These are phyloP conservation scores for Phialocephala subalpina DNA, from an alignment of 2,329 filamentous ascomycete genomes.

Conservation along the genomic window DNA sequence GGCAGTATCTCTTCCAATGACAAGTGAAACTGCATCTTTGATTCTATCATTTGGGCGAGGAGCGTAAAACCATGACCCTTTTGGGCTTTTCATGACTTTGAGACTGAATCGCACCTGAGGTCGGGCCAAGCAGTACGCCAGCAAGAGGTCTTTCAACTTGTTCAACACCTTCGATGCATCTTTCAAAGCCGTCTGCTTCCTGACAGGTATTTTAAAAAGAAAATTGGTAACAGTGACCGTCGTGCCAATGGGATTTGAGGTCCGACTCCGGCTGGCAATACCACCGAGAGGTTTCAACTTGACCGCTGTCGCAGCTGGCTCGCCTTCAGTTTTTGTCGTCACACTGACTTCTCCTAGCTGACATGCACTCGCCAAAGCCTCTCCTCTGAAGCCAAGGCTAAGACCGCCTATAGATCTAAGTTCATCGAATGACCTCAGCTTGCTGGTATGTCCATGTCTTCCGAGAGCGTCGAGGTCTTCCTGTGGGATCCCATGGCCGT, in stretches of 20 bases:
- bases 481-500: conserved; percentile 73
- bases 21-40: conserved; percentile 66
- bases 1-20: conserved; percentile 65
- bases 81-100: conserved; percentile 61
- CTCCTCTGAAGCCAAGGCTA: conserved; percentile 79
- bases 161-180: conserved; percentile 62
- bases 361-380: conserved; percentile 73
- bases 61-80: conserved; percentile 67
- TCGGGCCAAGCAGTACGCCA: conserved; percentile 71
- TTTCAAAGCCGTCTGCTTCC: conserved; percentile 65
- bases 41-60: conserved; percentile 58
- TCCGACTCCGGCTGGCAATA: conserved; percentile 46
- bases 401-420: conserved; percentile 61
- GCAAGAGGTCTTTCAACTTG: conserved; percentile 66
- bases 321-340: conserved; percentile 68
- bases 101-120: conserved; percentile 68
- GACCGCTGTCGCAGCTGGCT: conserved; percentile 63
- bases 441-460: conserved; percentile 77
- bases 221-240: conserved; percentile 68
- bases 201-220: conserved; percentile 68
- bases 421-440: conserved; percentile 71
- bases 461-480: conserved; percentile 70
- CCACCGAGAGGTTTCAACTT: conserved; percentile 51
- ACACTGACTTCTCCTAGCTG: conserved; percentile 66
- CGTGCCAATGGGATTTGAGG: conserved; percentile 70